A percentile compares a stretch with the other conserved stretches of the same genome.
phyloP scores from a whole-genome alignment of 2,329 filamentous ascomycete species.

The Pseudogymnoascus sp. region DNA sequence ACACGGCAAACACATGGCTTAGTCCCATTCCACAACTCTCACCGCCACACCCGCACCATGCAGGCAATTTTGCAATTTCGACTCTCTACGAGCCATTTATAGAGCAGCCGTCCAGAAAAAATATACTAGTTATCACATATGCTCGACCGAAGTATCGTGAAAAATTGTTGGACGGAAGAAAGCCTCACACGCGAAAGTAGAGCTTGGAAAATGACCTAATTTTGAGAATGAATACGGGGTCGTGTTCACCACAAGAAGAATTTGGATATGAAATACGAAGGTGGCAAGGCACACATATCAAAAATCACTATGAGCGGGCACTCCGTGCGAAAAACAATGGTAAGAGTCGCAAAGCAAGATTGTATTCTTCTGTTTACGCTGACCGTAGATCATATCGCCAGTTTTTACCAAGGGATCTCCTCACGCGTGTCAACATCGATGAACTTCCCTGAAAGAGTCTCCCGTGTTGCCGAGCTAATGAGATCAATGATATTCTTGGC shows the following conservation, averaged over 20 bases:
- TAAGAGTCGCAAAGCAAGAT: background rate
- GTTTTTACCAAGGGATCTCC: background rate
- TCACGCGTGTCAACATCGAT: background rate
- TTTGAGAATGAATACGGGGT: background rate
- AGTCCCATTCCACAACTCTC: background rate
- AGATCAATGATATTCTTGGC: background rate
- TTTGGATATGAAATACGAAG: background rate
- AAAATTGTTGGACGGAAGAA: background rate
- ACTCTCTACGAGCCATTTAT: background rate
- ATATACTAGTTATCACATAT: background rate
- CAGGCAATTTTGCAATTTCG: background rate
- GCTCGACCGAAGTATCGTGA: background rate
- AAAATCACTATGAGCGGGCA: background rate
- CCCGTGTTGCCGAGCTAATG: background rate
- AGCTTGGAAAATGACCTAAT: background rate
- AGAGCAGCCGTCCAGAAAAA: too few relatives aligned
- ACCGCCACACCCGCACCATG: background rate
- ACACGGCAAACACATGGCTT: background rate
- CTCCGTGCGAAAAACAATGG: background rate
- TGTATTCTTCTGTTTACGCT: background rate
- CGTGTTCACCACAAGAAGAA: background rate
- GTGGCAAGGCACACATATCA: background rate
- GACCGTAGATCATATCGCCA: background rate
- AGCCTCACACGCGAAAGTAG: background rate
- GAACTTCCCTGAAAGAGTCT: background rate